phyloP scores from a whole-genome alignment of 257 asterid species.

The Scutellaria barbata region DNA sequence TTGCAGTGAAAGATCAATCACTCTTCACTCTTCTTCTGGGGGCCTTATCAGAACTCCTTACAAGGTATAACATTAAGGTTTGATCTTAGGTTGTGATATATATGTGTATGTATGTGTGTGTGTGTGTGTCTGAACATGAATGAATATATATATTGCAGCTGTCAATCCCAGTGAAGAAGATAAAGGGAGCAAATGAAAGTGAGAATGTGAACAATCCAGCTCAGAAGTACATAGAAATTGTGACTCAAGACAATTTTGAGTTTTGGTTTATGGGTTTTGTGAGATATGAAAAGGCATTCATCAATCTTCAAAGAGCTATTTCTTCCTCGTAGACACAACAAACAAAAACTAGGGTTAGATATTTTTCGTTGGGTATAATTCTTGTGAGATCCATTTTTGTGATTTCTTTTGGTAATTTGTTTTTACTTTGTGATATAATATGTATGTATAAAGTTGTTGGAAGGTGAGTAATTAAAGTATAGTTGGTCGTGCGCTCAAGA shows the following conservation, averaged over 20 bases:
- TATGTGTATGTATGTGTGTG: too few relatives aligned
- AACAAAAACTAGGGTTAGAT: too few relatives aligned
- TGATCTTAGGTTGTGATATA: too few relatives aligned
- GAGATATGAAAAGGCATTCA: slow-evolving; percentile 79
- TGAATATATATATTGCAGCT: slow-evolving; percentile 47
- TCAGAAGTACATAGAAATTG: slow-evolving; percentile 72
- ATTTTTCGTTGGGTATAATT: too few relatives aligned
- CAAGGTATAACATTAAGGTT: slow-evolving; percentile 53
- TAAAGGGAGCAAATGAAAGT: slow-evolving; percentile 58
- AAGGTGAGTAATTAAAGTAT: too few relatives aligned
- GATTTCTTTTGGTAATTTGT: too few relatives aligned
- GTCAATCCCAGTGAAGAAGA: slow-evolving; percentile 67
- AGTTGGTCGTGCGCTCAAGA: too few relatives aligned
- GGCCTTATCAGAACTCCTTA: slow-evolving; percentile 55
- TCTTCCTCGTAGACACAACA: too few relatives aligned
- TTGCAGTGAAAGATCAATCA: slow-evolving; percentile 80
- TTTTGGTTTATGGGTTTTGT: slow-evolving; percentile 98
- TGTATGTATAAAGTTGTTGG: too few relatives aligned
- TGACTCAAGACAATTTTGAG: slow-evolving; percentile 69
- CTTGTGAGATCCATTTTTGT: too few relatives aligned
- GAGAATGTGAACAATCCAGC: slow-evolving; percentile 63
- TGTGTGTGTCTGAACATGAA: too few relatives aligned
- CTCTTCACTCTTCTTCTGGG: slow-evolving; percentile 52
- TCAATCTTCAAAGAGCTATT: slow-evolving; percentile 60
- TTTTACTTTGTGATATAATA: too few relatives aligned